A percentile compares a stretch with the other conserved stretches of the same genome.
phyloP scores from a whole-genome alignment of 495 filamentous ascomycete species.

The Clohesyomyces aquaticus region DNA sequence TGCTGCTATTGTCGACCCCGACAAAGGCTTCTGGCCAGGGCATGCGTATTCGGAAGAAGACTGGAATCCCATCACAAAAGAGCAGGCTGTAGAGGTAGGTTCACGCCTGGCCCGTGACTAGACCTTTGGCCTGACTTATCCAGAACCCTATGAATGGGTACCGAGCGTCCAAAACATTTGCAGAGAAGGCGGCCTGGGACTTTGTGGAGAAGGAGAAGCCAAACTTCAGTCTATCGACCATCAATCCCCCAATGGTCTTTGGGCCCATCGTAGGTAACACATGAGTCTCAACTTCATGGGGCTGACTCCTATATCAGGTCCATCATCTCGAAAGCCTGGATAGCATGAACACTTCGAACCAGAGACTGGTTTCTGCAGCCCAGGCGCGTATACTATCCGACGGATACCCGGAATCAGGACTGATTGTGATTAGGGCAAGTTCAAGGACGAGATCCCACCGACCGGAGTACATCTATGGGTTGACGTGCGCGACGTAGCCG shows the following conservation, averaged over 20 bases:
- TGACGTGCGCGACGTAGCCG: constrained; percentile 63
- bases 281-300: too few relatives aligned
- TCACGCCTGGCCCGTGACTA: too few relatives aligned
- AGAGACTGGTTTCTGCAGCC: constrained; percentile 59
- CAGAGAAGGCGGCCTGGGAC: constrained; percentile 78
- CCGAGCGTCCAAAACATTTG: constrained; percentile 51
- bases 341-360: constrained; percentile 70
- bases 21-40: constrained; percentile 53
- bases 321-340: constrained; percentile 69
- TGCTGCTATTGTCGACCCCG: constrained; percentile 67
- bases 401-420: too few relatives aligned
- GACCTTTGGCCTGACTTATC: too few relatives aligned
- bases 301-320: constrained; percentile 22
- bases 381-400: too few relatives aligned
- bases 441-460: constrained; percentile 65
- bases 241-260: constrained; percentile 73
- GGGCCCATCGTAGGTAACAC: constrained; percentile 63
- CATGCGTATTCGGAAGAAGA: constrained; percentile 70
- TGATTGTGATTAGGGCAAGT: too few relatives aligned
- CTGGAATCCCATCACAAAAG: constrained; percentile 83
- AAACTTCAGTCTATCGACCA: constrained; percentile 73
- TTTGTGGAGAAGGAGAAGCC: constrained; percentile 80
- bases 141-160: constrained; percentile 52
- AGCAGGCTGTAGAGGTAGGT: constrained; percentile 65
- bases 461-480: constrained; percentile 46